Base-by-base conservation (phyloP, 768 basidiomycete species). In the Ramaria sp. region DNA sequence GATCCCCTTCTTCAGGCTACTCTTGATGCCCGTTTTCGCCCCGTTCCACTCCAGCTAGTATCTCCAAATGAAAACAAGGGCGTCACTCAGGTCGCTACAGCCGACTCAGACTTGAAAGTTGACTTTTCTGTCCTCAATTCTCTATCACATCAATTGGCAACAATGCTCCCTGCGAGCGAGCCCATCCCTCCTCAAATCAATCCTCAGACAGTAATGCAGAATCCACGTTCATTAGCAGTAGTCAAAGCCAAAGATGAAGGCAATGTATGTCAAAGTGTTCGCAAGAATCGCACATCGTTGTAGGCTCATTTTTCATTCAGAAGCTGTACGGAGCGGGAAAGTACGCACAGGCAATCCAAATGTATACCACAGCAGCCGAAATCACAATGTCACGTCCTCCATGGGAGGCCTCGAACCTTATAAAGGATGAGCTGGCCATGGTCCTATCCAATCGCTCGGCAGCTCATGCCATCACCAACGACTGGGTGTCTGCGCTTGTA, bases 361-460 rank as follows among this genome's bases (percentile, higher is more conserved):
- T 83, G 38, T 98, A 98, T 71, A 84, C 81, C 19, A 78, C 82
- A 59, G 89, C 91, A 37, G 83, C 86, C 10, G 76, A 77, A 60
- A 75, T 91, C 38, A 91, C 92, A 0, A 71, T 82, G 0, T 84
- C 88, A 60, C 80, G 95, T 24, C 86, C 91, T 1, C 83, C 88
- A 39, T 97, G 94, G 89, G 95, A 98, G 67, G 74, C 79, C n/a
- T 82, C 84, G 56, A 78, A 79, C 33, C 66, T 90, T 60, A 81
- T 89, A 72, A 81, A 90, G 57, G 96, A 99, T 62, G 96, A 99
- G 65, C 78, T 96, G 48, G 86, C 90, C 12, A 86, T 91, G 30
- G 79, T 91, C 60, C 67, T 99, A 51, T 92, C 91, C 59, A 99
- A 99, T 69, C 81, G 96, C 52, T 90, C 91, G 15, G 91, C 93